A percentile compares a stretch with the other conserved stretches of the same genome.
Evolutionary conservation across 139 green algal genomes (phyloP).

Genomic region (Auxenochlorella pyrenoidosa): DNA sequence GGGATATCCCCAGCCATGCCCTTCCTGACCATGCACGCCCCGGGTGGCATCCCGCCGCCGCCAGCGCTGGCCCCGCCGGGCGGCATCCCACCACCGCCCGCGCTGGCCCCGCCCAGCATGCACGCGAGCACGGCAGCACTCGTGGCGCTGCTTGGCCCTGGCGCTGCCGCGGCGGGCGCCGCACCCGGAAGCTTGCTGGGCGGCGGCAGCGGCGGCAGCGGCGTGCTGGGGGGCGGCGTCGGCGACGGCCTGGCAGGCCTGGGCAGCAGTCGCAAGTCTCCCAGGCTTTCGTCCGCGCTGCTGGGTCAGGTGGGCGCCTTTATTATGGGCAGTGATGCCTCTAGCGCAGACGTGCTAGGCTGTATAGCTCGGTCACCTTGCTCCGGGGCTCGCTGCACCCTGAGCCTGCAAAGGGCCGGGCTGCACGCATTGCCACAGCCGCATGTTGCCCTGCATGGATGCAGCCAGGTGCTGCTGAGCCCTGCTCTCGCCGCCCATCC

Average conservation of each 20-base stretch:
- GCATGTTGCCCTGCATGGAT: no score
- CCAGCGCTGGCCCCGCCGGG: not conserved
- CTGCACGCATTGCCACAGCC: no score
- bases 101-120: not conserved
- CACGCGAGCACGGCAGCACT: not conserved
- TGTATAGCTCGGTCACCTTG: no score
- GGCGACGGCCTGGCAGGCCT: not conserved
- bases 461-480: no score
- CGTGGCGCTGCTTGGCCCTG: not conserved
- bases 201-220: constrained; percentile 3
- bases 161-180: not conserved
- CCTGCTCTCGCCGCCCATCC: no score
- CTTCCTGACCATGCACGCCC: constrained; percentile 16
- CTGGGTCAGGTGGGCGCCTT: not conserved
- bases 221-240: not conserved
- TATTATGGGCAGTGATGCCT: not conserved
- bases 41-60: not conserved
- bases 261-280: constrained; percentile 21
- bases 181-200: not conserved
- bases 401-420: no score
- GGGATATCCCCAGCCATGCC: constrained; percentile 13
- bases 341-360: no score
- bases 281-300: constrained; percentile 1
- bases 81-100: not conserved
- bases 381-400: no score